Evolutionary conservation across 106 monocot species (phyloP).

Genomic region (Iris macrosiphon): DNA sequence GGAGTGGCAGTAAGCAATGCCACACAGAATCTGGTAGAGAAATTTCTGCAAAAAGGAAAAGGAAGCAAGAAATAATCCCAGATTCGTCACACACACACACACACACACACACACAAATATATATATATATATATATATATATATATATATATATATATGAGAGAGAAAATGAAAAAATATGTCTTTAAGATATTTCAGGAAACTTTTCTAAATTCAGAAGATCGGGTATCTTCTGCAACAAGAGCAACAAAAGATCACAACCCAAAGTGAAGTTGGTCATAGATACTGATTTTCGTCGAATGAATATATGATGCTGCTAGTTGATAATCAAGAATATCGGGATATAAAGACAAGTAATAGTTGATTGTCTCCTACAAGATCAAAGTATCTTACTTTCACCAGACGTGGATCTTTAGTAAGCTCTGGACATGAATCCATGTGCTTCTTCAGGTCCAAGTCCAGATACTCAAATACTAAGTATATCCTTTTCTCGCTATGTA

Average conservation of each 20-base stretch:
- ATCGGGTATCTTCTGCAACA: no score
- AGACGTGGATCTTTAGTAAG: slow-evolving; percentile 69
- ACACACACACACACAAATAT: no score
- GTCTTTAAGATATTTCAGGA: no score
- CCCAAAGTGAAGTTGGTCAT: no score
- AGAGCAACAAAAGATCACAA: no score
- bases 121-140: no score
- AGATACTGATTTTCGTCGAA: background rate
- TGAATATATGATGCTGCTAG: background rate
- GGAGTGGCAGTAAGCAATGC: slow-evolving; percentile 82
- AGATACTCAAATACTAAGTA: slow-evolving; percentile 98
- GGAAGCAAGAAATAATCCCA: background rate
- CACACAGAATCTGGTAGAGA: slow-evolving; percentile 82
- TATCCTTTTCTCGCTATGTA: slow-evolving; percentile 91
- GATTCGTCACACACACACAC: no score
- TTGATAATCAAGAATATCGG: background rate
- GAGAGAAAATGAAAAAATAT: no score
- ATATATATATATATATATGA: no score
- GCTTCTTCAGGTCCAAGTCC: slow-evolving; percentile 97
- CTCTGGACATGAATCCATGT: slow-evolving; percentile 97
- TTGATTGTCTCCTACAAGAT: background rate
- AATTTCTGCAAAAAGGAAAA: slow-evolving; percentile 38
- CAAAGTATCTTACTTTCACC: slow-evolving; percentile 55
- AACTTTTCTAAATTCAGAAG: no score
- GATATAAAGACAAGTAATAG: background rate